Evolutionary conservation across 83 land plant species (phyloP), one percentile per base, ranked within the genome.

Genomic region (Picea abies): DNA sequence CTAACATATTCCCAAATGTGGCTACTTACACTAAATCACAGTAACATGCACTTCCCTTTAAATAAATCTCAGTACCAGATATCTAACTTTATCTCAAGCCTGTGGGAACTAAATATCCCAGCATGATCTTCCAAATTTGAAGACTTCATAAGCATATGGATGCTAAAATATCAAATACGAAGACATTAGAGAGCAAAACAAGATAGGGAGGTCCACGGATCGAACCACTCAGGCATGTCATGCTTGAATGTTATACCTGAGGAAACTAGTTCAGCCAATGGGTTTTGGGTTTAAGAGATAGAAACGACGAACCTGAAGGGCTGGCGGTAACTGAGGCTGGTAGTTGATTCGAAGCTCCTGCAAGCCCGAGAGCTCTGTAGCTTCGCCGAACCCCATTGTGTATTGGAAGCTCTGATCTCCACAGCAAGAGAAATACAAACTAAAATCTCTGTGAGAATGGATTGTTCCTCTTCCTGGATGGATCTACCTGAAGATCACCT

Each of bases 321-420:
- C 94, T 3, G 98, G 97, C 32, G 98, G 97, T 64, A 96, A 86
- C 70, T 83, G 84, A 0, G 95, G 94, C n/a, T 93, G 89, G 82
- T 93, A 95, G 19, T 61, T 83, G 14, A 88, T 80, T 76, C 97
- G 89, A 17, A 80, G 82, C 81, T 90, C 84, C 81, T 92, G 95
- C 5, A 95, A 89, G 63, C 86, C 97, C 17, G 90, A 88, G 60
- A 93, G 95, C 83, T 90, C 90, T 66, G 88, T 82, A 58, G 79
- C 83, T 62, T 88, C 76, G 67, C 90, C 92, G 83, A 63, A 91
- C 85, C 89, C 93, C 93, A 91, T 91, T 14, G 22, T 37, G 63
- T 44, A 5, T 41, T 49, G 56, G 56, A 49, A 49, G 56, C 56
- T 49, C 52, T 2, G 56, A 49, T 49, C 12, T 49, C 56, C 12